Conservation (phyloP, 2,329 filamentous ascomycete species). For the Phialocephala sp. region DNA sequence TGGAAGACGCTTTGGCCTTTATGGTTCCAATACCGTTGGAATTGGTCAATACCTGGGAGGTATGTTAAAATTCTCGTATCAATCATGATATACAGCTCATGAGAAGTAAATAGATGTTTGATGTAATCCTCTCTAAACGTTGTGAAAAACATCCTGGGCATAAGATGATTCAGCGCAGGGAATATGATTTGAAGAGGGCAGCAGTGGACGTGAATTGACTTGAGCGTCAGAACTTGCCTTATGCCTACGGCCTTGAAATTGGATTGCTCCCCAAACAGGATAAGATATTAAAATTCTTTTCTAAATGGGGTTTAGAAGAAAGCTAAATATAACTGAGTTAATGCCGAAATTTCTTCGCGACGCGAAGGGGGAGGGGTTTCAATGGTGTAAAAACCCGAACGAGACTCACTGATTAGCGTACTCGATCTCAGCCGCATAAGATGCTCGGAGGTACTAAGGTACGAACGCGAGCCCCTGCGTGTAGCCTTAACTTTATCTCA, state of each 20-base stretch:
- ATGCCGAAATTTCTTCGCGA: no score
- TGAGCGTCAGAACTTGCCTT: not conserved
- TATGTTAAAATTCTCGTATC: not conserved
- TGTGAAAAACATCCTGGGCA: slow-evolving; percentile 13
- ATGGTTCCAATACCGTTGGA: slow-evolving; percentile 19
- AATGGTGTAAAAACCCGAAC: not conserved
- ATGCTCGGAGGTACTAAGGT: not conserved
- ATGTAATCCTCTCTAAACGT: slow-evolving; percentile 11
- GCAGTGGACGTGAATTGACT: not conserved
- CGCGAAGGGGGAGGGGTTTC: not conserved
- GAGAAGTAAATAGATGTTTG: slow-evolving; percentile 12
- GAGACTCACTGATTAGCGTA: not conserved
- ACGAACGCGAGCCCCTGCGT: not conserved
- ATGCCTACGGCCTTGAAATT: not conserved
- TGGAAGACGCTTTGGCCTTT: slow-evolving; percentile 21
- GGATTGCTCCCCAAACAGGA: no score
- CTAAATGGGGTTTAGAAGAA: no score
- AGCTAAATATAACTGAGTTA: no score
- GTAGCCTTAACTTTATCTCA: not conserved
- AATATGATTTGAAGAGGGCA: slow-evolving; percentile 9
- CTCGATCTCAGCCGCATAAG: not conserved
- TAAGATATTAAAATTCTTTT: no score
- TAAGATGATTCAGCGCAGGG: not conserved
- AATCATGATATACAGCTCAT: not conserved
- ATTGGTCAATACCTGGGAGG: slow-evolving; percentile 20